Conservation (phyloP, 116 monocot species). For the Papilionanthe hybrid region DNA sequence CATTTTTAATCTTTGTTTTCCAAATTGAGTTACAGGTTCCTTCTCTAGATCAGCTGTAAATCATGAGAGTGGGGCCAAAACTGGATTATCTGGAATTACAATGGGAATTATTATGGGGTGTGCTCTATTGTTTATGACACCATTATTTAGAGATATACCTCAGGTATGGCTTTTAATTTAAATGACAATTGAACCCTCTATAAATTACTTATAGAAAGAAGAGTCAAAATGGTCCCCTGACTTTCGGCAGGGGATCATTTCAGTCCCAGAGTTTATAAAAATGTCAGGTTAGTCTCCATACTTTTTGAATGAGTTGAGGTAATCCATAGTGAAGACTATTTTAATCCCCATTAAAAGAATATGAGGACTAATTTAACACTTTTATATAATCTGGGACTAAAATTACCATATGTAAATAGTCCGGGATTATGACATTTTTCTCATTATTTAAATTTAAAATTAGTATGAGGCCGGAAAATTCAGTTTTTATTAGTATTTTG, state of each 20-base stretch:
- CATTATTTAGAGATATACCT: conserved; percentile 86
- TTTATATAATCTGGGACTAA: neutral
- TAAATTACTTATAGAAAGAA: neutral
- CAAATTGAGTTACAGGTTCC: conserved; percentile 52
- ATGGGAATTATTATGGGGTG: conserved; percentile 86
- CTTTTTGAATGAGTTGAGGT: too few relatives aligned
- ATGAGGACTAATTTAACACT: neutral
- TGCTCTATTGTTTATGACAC: conserved; percentile 90
- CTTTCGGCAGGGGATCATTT: neutral
- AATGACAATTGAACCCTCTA: neutral
- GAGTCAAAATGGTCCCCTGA: too few relatives aligned
- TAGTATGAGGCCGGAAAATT: neutral
- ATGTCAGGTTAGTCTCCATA: too few relatives aligned
- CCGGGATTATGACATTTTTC: neutral
- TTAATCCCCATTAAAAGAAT: too few relatives aligned
- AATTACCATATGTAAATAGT: neutral
- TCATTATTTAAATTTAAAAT: neutral
- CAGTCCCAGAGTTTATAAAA: neutral
- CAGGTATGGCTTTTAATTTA: conserved; percentile 43
- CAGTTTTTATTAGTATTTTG: too few relatives aligned
- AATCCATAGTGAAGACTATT: too few relatives aligned
- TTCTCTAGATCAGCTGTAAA: conserved; percentile 99
- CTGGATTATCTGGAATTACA: conserved; percentile 83
- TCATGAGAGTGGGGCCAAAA: conserved; percentile 93
- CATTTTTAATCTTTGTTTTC: neutral